Percentiles rank a stretch among this genome's conserved stretches.
Evolutionary conservation across 2,329 filamentous ascomycete genomes (phyloP).

Genomic region (Fusarium citri): DNA sequence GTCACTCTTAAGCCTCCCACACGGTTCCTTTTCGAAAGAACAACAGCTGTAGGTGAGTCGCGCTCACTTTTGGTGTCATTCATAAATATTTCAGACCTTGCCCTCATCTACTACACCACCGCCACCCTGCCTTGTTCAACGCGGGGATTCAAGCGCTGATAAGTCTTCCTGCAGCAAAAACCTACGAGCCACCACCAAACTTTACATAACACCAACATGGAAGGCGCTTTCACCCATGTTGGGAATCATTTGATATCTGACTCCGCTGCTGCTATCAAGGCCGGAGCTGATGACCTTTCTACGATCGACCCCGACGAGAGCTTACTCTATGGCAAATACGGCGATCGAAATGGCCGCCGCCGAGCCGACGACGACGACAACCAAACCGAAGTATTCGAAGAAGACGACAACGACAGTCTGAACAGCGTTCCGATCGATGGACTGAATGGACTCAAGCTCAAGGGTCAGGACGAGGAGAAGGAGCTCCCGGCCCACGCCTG

Average conservation of each 20-base stretch:
- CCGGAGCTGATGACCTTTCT: constrained; percentile 79
- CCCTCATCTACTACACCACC: constrained; percentile 29
- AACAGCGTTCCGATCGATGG: constrained; percentile 85
- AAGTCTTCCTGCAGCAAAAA: constrained; percentile 41
- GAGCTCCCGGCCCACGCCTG: constrained; percentile 95
- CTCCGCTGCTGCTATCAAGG: constrained; percentile 88
- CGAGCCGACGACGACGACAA: constrained; percentile 91
- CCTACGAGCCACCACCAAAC: constrained; percentile 43
- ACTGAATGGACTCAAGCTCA: constrained; percentile 71
- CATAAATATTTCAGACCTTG: constrained; percentile 6
- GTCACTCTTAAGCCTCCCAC: constrained; percentile 42
- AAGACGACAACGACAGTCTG: constrained; percentile 81
- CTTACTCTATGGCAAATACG: constrained; percentile 78
- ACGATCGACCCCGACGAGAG: constrained; percentile 82
- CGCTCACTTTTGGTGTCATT: constrained; percentile 12
- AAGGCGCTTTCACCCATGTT: constrained; percentile 88
- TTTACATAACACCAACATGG: constrained; percentile 66
- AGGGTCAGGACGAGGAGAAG: constrained; percentile 79
- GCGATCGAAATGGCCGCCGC: constrained; percentile 71
- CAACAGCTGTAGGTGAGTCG: constrained; percentile 46
- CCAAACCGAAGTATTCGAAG: constrained; percentile 83
- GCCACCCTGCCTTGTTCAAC: constrained; percentile 33
- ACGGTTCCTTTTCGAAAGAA: constrained; percentile 39
- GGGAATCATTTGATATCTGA: constrained; percentile 89
- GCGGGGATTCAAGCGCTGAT: constrained; percentile 42